These are phyloP conservation scores for Rhodamnia argentea DNA, from an alignment of 345 rosid species.

Conservation along the genomic window DNA sequence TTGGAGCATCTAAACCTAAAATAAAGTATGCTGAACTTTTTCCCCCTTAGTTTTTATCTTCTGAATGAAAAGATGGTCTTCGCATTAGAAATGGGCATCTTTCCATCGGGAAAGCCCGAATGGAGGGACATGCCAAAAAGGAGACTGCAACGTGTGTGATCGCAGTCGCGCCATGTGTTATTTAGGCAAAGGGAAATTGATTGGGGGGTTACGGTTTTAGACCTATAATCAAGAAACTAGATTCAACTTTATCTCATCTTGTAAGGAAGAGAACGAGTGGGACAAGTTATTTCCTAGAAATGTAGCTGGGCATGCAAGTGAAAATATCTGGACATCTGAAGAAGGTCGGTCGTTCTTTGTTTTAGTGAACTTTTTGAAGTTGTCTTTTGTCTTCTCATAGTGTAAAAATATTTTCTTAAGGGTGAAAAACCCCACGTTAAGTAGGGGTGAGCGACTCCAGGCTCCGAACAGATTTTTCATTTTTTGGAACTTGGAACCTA, in stretches of 20 bases:
- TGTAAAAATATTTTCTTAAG: too few relatives aligned
- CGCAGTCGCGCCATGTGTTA: neutral
- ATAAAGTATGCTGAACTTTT: neutral
- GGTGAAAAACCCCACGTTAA: neutral
- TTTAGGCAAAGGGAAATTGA: neutral
- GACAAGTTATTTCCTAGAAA: neutral
- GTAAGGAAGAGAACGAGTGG: neutral
- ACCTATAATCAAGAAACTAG: neutral
- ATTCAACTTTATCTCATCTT: neutral
- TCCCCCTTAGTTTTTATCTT: neutral
- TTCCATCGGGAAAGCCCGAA: neutral
- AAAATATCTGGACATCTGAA: neutral
- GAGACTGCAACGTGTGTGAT: neutral
- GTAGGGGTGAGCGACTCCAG: fast-evolving
- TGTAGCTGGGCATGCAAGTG: neutral
- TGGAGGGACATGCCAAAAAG: neutral
- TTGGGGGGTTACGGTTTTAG: neutral
- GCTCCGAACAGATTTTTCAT: too few relatives aligned
- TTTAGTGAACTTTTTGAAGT: neutral
- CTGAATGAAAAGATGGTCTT: neutral
- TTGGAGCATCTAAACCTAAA: neutral
- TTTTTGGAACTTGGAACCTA: too few relatives aligned
- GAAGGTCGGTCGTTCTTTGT: neutral
- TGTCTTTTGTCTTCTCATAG: neutral
- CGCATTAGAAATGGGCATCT: neutral